Evolutionary conservation across 2,329 filamentous ascomycete genomes (phyloP).

Genomic region (Dactylonectria macrodidyma): DNA sequence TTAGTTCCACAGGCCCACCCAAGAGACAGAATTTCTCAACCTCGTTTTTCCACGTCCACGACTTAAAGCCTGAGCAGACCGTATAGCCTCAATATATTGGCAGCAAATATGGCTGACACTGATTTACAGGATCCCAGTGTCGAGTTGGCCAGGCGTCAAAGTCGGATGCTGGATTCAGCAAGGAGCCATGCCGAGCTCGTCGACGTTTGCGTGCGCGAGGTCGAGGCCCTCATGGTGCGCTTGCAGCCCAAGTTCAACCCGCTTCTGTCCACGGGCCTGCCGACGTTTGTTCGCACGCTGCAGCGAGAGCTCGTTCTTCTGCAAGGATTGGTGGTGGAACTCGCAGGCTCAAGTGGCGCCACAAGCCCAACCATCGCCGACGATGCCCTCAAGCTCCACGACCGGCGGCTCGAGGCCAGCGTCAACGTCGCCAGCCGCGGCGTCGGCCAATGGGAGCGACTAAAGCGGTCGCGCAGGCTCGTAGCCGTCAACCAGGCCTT

Average conservation of each 20-base stretch:
- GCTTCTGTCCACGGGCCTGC: slow-evolving; percentile 39
- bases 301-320: slow-evolving; percentile 36
- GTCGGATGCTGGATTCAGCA: slow-evolving; percentile 38
- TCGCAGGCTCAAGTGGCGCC: slow-evolving; percentile 24
- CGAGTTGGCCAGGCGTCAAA: slow-evolving; percentile 23
- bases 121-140: neutral
- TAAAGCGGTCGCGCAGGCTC: slow-evolving; percentile 52
- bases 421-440: slow-evolving; percentile 42
- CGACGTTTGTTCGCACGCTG: slow-evolving; percentile 41
- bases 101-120: neutral
- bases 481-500: slow-evolving; percentile 52
- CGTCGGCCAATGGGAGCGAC: slow-evolving; percentile 49
- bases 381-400: slow-evolving; percentile 28
- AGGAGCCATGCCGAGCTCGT: slow-evolving; percentile 12
- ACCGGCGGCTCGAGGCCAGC: slow-evolving; percentile 44
- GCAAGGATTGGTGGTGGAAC: slow-evolving; percentile 22
- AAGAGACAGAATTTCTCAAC: neutral
- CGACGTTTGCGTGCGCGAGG: slow-evolving; percentile 23
- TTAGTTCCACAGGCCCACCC: neutral
- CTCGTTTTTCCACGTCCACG: neutral
- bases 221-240: slow-evolving; percentile 19
- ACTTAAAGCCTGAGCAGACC: neutral
- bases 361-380: slow-evolving; percentile 21
- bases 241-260: slow-evolving; percentile 16
- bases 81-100: neutral